Percentiles rank a stretch among this genome's conserved stretches.
These are phyloP conservation scores for Cornus suecica DNA, from an alignment of 148 eudicot species.

Conservation along the genomic window DNA sequence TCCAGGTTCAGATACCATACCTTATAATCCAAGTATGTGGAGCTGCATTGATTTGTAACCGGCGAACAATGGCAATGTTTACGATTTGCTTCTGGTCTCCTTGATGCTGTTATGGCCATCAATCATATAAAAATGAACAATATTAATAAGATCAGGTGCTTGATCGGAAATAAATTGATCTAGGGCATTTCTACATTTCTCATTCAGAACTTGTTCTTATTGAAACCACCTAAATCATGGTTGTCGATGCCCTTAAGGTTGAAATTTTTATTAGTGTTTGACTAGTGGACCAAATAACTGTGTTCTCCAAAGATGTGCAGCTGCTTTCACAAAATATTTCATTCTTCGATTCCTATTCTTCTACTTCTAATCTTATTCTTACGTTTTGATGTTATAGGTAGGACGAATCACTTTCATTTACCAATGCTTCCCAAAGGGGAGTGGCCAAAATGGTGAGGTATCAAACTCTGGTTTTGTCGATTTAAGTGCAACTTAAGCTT, in stretches of 20 bases:
- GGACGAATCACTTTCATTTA: slow-evolving; percentile 54
- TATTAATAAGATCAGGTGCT: too few relatives aligned
- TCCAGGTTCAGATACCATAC: background rate
- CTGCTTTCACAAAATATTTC: background rate
- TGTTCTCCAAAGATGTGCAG: background rate
- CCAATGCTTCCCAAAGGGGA: slow-evolving; percentile 81
- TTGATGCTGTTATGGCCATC: too few relatives aligned
- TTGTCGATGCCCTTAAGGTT: background rate
- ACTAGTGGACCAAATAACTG: background rate
- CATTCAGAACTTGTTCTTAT: background rate
- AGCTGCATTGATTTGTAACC: background rate
- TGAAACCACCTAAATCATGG: background rate
- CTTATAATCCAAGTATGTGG: background rate
- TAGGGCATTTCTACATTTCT: background rate
- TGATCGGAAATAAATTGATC: background rate
- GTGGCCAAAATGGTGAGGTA: slow-evolving; percentile 92
- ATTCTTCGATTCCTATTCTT: background rate
- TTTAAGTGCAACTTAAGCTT: background rate
- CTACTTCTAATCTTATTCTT: background rate
- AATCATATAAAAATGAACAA: too few relatives aligned
- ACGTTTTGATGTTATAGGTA: slow-evolving; percentile 37
- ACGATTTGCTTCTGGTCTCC: background rate
- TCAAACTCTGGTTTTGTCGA: background rate
- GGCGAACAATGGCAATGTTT: background rate
- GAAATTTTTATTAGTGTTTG: background rate